Percentiles rank a stretch among this genome's conserved stretches.
These are phyloP conservation scores for Amaranthus palmeri DNA, from an alignment of 148 eudicot genomes.

Conservation along the genomic window DNA sequence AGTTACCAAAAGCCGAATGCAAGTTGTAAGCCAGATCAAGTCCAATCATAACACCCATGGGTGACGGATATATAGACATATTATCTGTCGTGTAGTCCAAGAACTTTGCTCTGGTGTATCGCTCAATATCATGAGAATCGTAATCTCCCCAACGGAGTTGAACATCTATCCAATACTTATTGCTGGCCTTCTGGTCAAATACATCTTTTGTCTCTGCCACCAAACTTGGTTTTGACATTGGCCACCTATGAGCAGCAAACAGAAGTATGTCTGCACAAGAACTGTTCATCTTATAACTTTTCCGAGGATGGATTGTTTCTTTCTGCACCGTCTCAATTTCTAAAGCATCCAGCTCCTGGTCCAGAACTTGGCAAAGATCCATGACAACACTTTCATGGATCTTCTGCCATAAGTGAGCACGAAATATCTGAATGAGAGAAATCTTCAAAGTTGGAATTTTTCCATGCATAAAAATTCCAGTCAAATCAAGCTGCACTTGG, in stretches of 20 bases:
- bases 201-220: slow-evolving; percentile 98
- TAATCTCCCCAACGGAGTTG: slow-evolving; percentile 99
- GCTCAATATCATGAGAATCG: slow-evolving; percentile 98
- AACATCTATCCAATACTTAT: slow-evolving; percentile 98
- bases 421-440: slow-evolving; percentile 97
- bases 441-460: slow-evolving; percentile 96
- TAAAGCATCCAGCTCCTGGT: slow-evolving; percentile 94
- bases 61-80: slow-evolving; percentile 99
- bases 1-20: slow-evolving; percentile 99
- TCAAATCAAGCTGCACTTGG: slow-evolving; percentile 97
- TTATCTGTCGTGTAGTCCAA: slow-evolving; percentile 99
- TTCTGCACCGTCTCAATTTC: slow-evolving; percentile 98
- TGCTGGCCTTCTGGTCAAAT: slow-evolving; percentile 97
- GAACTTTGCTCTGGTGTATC: slow-evolving; percentile 94
- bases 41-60: slow-evolving; percentile 98
- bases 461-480: slow-evolving; percentile 99
- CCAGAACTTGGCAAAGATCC: slow-evolving; percentile 99
- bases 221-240: slow-evolving; percentile 97
- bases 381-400: slow-evolving; percentile 98
- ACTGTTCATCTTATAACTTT: slow-evolving; percentile 99
- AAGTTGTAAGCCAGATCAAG: slow-evolving; percentile 94
- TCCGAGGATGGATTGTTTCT: slow-evolving; percentile 98
- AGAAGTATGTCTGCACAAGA: slow-evolving; percentile 95
- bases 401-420: slow-evolving; percentile 99
- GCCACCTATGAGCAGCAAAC: slow-evolving; percentile 99